Evolutionary conservation across 495 filamentous ascomycete genomes (phyloP).

Genomic region (Pyrenula aspistea): DNA sequence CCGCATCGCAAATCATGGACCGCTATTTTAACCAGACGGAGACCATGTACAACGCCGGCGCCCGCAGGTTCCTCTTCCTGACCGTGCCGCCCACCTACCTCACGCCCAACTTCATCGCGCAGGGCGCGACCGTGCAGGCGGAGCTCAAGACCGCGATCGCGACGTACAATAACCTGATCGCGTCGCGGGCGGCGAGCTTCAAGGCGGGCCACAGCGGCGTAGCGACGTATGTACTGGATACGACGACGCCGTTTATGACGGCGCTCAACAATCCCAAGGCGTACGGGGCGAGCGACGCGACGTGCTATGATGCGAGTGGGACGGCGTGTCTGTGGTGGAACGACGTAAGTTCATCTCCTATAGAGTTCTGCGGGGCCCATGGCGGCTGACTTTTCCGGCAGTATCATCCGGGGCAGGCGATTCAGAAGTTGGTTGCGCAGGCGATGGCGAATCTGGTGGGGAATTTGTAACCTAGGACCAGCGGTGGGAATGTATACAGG

Average conservation of each 20-base stretch:
- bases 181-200: constrained; percentile 4
- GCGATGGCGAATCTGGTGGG: not conserved
- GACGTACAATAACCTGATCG: not conserved
- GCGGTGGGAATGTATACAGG: no score
- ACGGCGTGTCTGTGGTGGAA: constrained; percentile 27
- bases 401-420: not conserved
- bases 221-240: not conserved
- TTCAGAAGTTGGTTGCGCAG: not conserved
- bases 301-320: constrained; percentile 22
- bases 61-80: constrained; percentile 54
- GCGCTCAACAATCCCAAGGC: constrained; percentile 39
- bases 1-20: not conserved
- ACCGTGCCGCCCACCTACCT: constrained; percentile 53
- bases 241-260: constrained; percentile 25
- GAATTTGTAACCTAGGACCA: not conserved
- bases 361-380: not conserved
- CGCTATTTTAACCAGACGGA: constrained; percentile 3
- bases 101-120: constrained; percentile 2
- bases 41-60: constrained; percentile 43
- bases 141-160: not conserved
- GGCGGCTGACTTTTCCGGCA: not conserved
- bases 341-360: constrained; percentile 1
- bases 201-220: not conserved
- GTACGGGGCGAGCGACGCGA: constrained; percentile 23
- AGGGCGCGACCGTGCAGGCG: not conserved